Evolutionary conservation across 768 basidiomycete genomes (phyloP).

Genomic region (Fibroporia radiculosa): DNA sequence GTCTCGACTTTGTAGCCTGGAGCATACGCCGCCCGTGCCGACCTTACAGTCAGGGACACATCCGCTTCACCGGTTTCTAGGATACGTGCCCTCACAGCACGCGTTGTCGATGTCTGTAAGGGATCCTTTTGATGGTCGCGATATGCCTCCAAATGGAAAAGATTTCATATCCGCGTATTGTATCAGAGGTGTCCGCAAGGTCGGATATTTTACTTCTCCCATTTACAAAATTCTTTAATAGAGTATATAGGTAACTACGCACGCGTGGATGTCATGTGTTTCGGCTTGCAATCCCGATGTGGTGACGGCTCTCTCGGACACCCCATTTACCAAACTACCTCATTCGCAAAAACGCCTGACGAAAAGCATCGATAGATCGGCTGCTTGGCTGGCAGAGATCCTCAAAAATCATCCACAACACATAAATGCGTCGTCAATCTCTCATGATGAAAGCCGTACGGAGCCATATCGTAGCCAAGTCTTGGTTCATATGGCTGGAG

Average conservation of each 20-base stretch:
- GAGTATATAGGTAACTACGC: slow-evolving; percentile 38
- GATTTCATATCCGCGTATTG: slow-evolving; percentile 47
- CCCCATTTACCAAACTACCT: slow-evolving; percentile 53
- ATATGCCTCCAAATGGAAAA: slow-evolving; percentile 70
- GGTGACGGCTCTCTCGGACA: slow-evolving; percentile 64
- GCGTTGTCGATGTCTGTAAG: slow-evolving; percentile 54
- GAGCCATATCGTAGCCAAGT: too few species aligned
- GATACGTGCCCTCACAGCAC: slow-evolving; percentile 39
- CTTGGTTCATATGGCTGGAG: slow-evolving; percentile 67
- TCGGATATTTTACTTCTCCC: slow-evolving; percentile 19
- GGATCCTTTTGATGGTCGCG: slow-evolving; percentile 54
- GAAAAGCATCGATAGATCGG: slow-evolving; percentile 67
- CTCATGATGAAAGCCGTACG: too few species aligned
- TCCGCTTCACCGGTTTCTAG: slow-evolving; percentile 62
- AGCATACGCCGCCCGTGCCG: slow-evolving; percentile 59
- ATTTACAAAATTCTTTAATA: neutral
- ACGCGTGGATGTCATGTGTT: slow-evolving; percentile 49
- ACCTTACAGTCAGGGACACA: slow-evolving; percentile 43
- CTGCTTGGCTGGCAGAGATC: slow-evolving; percentile 53
- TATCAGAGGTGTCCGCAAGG: slow-evolving; percentile 67
- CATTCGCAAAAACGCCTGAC: slow-evolving; percentile 73
- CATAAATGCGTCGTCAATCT: too few species aligned
- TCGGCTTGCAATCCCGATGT: slow-evolving; percentile 57
- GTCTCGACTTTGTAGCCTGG: slow-evolving; percentile 37
- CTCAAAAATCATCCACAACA: slow-evolving; percentile 31